Conservation (phyloP, 345 rosid genomes). For the Eucalyptus polyanthemos region DNA sequence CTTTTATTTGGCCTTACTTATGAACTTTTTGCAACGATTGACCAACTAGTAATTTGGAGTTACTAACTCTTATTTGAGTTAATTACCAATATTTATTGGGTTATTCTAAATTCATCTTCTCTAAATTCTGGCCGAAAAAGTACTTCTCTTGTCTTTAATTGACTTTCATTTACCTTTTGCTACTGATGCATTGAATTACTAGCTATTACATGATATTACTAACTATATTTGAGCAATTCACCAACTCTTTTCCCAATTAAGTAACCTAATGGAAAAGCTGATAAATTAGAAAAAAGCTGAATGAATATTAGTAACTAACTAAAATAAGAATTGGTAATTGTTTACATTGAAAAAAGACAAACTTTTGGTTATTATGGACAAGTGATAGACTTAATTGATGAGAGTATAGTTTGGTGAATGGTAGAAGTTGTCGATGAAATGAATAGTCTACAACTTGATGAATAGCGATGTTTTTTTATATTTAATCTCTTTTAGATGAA, state of each 20-base stretch:
- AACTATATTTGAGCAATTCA: not conserved
- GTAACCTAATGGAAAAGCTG: not conserved
- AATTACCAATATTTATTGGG: not conserved
- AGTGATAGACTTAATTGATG: not conserved
- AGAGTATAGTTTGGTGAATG: not conserved
- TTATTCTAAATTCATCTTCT: not conserved
- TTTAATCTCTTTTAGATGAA: not conserved
- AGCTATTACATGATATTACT: not conserved
- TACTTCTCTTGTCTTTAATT: not conserved
- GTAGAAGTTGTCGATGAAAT: not conserved
- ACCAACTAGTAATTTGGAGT: not conserved
- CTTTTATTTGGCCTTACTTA: not conserved
- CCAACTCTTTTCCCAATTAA: not conserved
- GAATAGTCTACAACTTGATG: not conserved
- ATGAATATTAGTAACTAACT: not conserved
- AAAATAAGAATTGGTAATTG: not conserved
- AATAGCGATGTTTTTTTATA: rapidly evolving
- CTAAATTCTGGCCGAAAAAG: not conserved
- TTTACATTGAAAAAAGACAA: not conserved
- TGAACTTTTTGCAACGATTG: not conserved
- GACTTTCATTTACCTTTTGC: not conserved
- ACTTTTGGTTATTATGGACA: not conserved
- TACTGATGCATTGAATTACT: not conserved
- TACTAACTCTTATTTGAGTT: not conserved
- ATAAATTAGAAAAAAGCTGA: not conserved